phyloP scores from a whole-genome alignment of 768 basidiomycete genomes.

The Tricholoma bakamatsutake region DNA sequence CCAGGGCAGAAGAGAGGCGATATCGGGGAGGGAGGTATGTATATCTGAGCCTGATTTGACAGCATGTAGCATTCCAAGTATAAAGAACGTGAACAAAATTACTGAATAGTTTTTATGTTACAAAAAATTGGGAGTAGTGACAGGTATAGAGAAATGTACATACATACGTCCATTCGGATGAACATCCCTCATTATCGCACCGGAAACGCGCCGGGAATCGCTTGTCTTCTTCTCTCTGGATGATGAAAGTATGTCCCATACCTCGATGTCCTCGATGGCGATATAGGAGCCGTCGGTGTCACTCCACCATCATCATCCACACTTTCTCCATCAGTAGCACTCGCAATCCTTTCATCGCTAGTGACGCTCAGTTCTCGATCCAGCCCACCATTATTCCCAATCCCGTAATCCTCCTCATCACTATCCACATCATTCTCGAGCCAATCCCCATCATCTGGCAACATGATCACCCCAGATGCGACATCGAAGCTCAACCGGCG shows the following conservation, averaged over 20 bases:
- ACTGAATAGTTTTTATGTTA: neutral
- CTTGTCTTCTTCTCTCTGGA: conserved; percentile 61
- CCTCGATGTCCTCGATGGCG: conserved; percentile 44
- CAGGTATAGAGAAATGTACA: neutral
- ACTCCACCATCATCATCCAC: conserved; percentile 9
- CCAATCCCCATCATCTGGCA: conserved; percentile 74
- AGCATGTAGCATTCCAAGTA: conserved; percentile 8
- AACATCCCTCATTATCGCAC: conserved; percentile 7
- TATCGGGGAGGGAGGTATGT: conserved; percentile 47
- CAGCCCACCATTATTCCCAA: conserved; percentile 23
- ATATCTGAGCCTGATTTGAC: conserved; percentile 28
- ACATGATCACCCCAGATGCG: conserved; percentile 82
- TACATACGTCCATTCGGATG: neutral
- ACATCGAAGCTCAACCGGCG: conserved; percentile 81
- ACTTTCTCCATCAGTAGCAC: conserved; percentile 13
- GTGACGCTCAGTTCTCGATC: conserved; percentile 16
- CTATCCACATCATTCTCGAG: conserved; percentile 44
- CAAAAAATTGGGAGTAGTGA: neutral
- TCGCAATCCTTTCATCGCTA: conserved; percentile 20
- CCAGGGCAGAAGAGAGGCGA: conserved; percentile 16
- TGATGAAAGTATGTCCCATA: conserved; percentile 85
- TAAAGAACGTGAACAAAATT: conserved; percentile 5
- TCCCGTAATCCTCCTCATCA: conserved; percentile 41
- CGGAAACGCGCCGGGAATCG: conserved; percentile 60
- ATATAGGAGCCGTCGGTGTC: conserved; percentile 17